Base-by-base conservation (phyloP, 306 rosid species). In the Psophocarpus tetragonolobus region DNA sequence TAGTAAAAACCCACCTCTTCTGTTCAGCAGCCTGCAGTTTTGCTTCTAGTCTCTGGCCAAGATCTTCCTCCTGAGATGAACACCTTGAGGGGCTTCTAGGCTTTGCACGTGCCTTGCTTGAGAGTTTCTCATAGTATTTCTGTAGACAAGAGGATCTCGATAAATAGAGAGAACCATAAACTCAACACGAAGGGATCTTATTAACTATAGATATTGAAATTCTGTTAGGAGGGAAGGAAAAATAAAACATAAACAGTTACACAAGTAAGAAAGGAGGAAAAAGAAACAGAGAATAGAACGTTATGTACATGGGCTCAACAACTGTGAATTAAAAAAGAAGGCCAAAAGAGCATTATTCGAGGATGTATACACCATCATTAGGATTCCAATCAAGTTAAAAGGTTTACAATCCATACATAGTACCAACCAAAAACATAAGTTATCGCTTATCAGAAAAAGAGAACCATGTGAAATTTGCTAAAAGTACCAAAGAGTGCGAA, bases 1-100 rank as follows among this genome's bases (percentile, higher is more conserved):
- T n/a, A n/a, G n/a, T n/a, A n/a, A n/a, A n/a, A 70, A 60, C 72
- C 69, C 45, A 91, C 98, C 97, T 92, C 81, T 95, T 95, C 87
- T 86, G 94, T 72, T 91, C 93, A 66, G 98, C 97, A 62, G 97
- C 98, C 82, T 87, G 92, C 78, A 95, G 90, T 81, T 91, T 95
- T n/a, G 97, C 97, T 76, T 91, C 93, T 3, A 92, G 90, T 51
- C 97, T 90, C 90, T 89, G 95, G 18, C 86, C 96, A 67, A 83
- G 96, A 83, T 92, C 92, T 64, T 92, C 96, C 63, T 88, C 97
- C 24, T 85, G 84, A 24, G 90, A 87, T 42, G 92, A 91, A 81
- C 88, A 89, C 50, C 85, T 82, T 6, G 89, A 79, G 14, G 92
- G 93, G 82, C 90, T 95, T 84, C 92, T 91, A 7, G 91, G 93